A percentile compares a stretch with the other conserved stretches of the same genome.
These are phyloP conservation scores for Camptophora hylomeconis DNA, from an alignment of 2,329 filamentous ascomycete genomes.

Conservation along the genomic window DNA sequence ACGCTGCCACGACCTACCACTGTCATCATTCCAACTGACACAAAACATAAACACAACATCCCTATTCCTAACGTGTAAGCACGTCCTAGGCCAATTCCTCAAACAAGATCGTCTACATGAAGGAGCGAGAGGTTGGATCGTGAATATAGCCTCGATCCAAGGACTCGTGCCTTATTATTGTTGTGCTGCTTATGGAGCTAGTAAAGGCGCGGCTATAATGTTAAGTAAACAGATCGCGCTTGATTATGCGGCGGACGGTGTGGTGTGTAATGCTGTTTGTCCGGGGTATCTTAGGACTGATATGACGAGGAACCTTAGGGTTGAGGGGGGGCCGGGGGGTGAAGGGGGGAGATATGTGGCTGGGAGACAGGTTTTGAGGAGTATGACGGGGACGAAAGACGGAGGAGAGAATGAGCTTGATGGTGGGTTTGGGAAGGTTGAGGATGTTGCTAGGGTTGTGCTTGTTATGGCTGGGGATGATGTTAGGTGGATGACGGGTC, in stretches of 20 bases:
- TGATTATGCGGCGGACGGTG: conserved; percentile 22
- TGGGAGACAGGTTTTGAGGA: conserved; percentile 3
- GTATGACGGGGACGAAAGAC: too few species aligned
- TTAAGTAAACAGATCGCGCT: conserved; percentile 28
- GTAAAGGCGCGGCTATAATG: conserved; percentile 13
- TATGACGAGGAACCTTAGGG: too few species aligned
- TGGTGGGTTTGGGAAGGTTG: conserved; percentile 19
- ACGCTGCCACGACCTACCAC: conserved; percentile 23
- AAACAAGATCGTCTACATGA: too few species aligned
- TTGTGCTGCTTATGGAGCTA: conserved; percentile 12
- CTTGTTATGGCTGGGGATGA: conserved; percentile 36
- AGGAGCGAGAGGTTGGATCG: conserved; percentile 37
- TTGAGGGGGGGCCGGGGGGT: too few species aligned
- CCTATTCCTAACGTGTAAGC: conserved; percentile 88
- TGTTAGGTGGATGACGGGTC: conserved; percentile 32
- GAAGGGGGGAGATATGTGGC: too few species aligned
- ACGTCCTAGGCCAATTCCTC: conserved; percentile 46
- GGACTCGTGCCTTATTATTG: too few species aligned
- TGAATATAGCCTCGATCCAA: conserved; percentile 41
- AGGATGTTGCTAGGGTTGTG: conserved; percentile 27
- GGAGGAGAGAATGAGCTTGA: too few species aligned
- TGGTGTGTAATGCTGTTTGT: conserved; percentile 29
- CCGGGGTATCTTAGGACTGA: conserved; percentile 27
- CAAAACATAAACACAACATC: conserved; percentile 93
- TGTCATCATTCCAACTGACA: conserved; percentile 86